Base-by-base conservation (phyloP, 1,284 basidiomycete genomes). In the Fomitopsis betulina region DNA sequence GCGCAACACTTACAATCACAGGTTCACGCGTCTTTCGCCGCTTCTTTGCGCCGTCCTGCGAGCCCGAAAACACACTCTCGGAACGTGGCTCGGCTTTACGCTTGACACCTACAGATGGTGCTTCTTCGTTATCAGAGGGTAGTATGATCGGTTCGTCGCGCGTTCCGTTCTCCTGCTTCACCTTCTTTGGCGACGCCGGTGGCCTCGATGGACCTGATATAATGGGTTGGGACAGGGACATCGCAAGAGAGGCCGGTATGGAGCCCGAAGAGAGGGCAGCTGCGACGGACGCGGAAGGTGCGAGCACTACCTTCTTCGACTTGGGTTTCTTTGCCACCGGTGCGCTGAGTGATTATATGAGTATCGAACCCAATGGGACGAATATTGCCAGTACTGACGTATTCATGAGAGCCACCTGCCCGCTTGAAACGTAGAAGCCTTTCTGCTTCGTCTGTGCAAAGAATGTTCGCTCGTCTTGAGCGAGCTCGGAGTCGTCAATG, bases 401-500 rank as follows among this genome's bases (percentile, higher is more conserved):
- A 75, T 91, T 89, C 62, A 92, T 75, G n/a, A 96, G 72, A 5
- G 93, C 92, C 7, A 96, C 88, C 62, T 91, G 86, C 0, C 94
- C 94, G 27, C 83, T 83, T 13, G 89, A 91, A 21, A 98, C 94
- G 68, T 96, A 97, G 76, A 96, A 98, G 0, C 96, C 96, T 66
- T 93, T 88, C 66, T 96, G 91, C 73, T 92, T 94, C 2, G 95
- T 96, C 73, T 94, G 89, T n/a, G 91, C 93, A 68, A 94, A 92
- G 74, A 86, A 93, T 2, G 91, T 94, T 1, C 94, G 88, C 68
- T 96, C 89, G 74, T 98, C 95, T 43, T 96, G 78, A 21, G 85
- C 86, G 56, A 97, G 81, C 70, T 99, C 96, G 0, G 94, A 94
- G 74, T 99, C 96, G 78, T 99, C 96, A 68, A 99, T 98, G 75